Evolutionary conservation across 23 red algal genomes (phyloP), one percentile per base, ranked within the genome.

Genomic region (Gracilaria gracilis): DNA sequence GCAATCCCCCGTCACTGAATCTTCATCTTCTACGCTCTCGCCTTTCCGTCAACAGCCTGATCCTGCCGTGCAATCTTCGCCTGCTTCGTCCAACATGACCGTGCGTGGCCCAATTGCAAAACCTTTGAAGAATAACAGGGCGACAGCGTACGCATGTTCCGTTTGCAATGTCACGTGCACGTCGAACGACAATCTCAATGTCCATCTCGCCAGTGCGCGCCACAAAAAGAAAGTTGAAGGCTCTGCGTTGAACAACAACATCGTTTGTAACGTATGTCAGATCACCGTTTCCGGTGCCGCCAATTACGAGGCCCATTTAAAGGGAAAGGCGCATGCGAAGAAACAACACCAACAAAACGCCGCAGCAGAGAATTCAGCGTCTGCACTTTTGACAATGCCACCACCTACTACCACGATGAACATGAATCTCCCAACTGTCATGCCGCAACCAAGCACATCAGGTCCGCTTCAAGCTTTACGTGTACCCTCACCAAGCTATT

Each of bases 271-370:
- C 34, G 35, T 89, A 31, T 89, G 86, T 42, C 34, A 80, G 6
- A 32, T 89, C 23, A 50, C 34, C 23, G 64, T 67, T 21, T 89
- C 49, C 36, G 86, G 86, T 25, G 46, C 33, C 0, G 49, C 54
- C 37, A 89, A 89, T 32, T 89, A 74, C 27, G 86, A 89, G 31
- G 69, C 86, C 32, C 86, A 89, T 37, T 53, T 80, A 25, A 61
- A 25, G 12, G 86, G 86, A 2, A 89, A 89, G 86, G 21, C 24
- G 27, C 86, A 89, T 32, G 55, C 75, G 23, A 89, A 89, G 61
- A 89, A 53, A 55, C 20, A 44, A 44, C 29, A 55, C 17, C 57
- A 62, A 53, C 50, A 24, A 29, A 49, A 65, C 13, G 57, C 81
- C 5, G 58, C 29, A 25, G 55, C 50, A 31, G 8, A 65, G 66